Percentiles rank a stretch among this genome's conserved stretches.
Conservation (phyloP, 345 rosid species). For the Lepidium sativum region DNA sequence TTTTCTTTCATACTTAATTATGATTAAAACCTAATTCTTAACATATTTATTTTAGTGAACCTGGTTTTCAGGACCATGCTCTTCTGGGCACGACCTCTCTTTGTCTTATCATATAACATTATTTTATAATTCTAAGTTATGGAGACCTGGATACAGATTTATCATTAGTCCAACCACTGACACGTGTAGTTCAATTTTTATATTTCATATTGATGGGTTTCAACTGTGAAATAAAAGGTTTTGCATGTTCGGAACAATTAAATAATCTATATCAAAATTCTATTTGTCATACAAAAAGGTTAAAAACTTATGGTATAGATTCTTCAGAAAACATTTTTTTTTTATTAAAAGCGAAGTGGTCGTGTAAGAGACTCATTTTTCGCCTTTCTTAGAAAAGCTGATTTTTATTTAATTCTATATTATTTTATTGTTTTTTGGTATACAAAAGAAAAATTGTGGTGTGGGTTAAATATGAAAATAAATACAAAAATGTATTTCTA, state of each 20-base stretch:
- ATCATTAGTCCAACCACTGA: conserved; percentile 18
- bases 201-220: neutral
- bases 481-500: too few relatives aligned
- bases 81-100: conserved; percentile 31
- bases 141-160: conserved; percentile 22
- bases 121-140: conserved; percentile 5
- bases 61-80: conserved; percentile 33
- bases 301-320: conserved; percentile 8
- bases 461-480: conserved; percentile 2
- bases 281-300: conserved; percentile 3
- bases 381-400: conserved; percentile 13
- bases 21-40: neutral
- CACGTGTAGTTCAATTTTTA: conserved; percentile 19
- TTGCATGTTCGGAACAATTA: conserved; percentile 23
- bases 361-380: conserved; percentile 10
- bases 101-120: neutral
- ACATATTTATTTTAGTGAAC: conserved; percentile 9
- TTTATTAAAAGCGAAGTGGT: conserved; percentile 6
- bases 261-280: conserved; percentile 1
- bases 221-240: conserved; percentile 14
- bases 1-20: conserved; percentile 5
- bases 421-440: neutral
- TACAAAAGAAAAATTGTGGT: neutral
- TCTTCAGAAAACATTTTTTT: conserved; percentile 6
- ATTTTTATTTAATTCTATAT: neutral